Conservation (phyloP, 139 green algal genomes). For the Parachlorella kessleri region DNA sequence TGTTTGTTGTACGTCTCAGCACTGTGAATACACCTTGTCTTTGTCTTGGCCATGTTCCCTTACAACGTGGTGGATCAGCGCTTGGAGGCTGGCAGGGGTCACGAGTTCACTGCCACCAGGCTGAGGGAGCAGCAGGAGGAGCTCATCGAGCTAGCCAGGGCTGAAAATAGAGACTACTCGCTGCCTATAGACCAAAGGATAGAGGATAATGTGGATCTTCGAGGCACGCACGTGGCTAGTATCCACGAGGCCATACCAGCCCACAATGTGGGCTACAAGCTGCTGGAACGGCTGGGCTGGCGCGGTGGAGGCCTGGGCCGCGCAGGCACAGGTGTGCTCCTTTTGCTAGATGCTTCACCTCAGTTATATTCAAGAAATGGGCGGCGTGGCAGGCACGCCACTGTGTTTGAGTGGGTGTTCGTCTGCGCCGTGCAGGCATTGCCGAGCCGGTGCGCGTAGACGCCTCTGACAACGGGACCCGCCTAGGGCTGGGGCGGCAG, state of each 20-base stretch:
- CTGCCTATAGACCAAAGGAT: slow-evolving; percentile 50
- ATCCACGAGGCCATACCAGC: slow-evolving; percentile 44
- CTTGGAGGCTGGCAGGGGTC: slow-evolving; percentile 37
- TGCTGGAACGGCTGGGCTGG: slow-evolving; percentile 90
- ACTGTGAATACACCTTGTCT: too few relatives aligned
- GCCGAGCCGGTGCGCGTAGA: slow-evolving; percentile 77
- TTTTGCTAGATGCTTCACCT: background rate
- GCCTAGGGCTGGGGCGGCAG: slow-evolving; percentile 83
- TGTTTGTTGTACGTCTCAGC: too few relatives aligned
- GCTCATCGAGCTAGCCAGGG: slow-evolving; percentile 8
- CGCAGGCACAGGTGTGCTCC: background rate
- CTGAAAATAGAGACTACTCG: slow-evolving; percentile 43
- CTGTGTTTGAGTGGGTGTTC: background rate
- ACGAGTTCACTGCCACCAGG: slow-evolving; percentile 38
- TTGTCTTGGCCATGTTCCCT: too few relatives aligned
- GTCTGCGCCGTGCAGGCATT: slow-evolving; percentile 57
- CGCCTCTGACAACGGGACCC: slow-evolving; percentile 44
- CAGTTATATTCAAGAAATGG: background rate
- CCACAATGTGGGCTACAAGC: slow-evolving; percentile 77
- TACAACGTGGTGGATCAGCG: slow-evolving; percentile 34
- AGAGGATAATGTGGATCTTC: slow-evolving; percentile 52
- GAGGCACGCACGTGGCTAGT: slow-evolving; percentile 28
- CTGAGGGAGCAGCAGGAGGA: slow-evolving; percentile 19
- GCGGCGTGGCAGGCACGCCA: background rate
- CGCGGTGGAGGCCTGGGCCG: slow-evolving; percentile 74